Evolutionary conservation across 1,284 basidiomycete species (phyloP).

Genomic region (Austroboletus niveus): DNA sequence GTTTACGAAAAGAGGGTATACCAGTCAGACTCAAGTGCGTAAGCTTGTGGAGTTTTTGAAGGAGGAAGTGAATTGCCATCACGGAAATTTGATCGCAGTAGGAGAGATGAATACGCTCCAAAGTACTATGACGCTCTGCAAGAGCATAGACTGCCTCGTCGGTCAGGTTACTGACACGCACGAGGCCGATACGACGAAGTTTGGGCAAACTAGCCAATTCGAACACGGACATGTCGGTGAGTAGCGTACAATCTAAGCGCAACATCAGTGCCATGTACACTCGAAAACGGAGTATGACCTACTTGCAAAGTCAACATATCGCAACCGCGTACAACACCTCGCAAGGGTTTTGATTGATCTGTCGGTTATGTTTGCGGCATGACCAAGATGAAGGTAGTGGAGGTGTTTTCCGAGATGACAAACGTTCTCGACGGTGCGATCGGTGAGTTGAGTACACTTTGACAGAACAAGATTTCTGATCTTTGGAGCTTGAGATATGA

Average conservation of each 20-base stretch:
- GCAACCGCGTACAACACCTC: slow-evolving; percentile 84
- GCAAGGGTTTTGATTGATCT: slow-evolving; percentile 83
- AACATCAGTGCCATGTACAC: slow-evolving; percentile 3
- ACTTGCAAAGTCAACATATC: slow-evolving; percentile 98
- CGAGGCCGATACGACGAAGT: slow-evolving; percentile 91
- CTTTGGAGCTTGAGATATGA: slow-evolving; percentile 85
- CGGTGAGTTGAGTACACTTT: slow-evolving; percentile 87
- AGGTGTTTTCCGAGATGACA: slow-evolving; percentile 87
- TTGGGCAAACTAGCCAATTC: slow-evolving; percentile 90
- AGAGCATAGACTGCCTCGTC: slow-evolving; percentile 91
- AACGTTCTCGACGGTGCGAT: slow-evolving; percentile 83
- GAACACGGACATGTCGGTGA: slow-evolving; percentile 94
- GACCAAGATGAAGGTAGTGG: slow-evolving; percentile 95
- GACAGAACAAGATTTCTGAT: slow-evolving; percentile 92
- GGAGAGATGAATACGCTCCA: slow-evolving; percentile 95
- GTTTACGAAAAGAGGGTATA: slow-evolving; percentile 86
- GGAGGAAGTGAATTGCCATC: slow-evolving; percentile 86
- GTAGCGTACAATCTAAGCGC: slow-evolving; percentile 70
- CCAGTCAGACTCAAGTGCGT: slow-evolving; percentile 97
- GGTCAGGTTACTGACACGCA: slow-evolving; percentile 89
- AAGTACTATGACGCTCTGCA: slow-evolving; percentile 74
- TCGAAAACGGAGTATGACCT: slow-evolving; percentile 32
- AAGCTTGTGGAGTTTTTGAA: slow-evolving; percentile 84
- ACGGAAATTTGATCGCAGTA: slow-evolving; percentile 97
- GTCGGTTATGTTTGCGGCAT: slow-evolving; percentile 89